Evolutionary conservation across 202 grass and related monocot species (phyloP).

Genomic region (Zizania palustris): DNA sequence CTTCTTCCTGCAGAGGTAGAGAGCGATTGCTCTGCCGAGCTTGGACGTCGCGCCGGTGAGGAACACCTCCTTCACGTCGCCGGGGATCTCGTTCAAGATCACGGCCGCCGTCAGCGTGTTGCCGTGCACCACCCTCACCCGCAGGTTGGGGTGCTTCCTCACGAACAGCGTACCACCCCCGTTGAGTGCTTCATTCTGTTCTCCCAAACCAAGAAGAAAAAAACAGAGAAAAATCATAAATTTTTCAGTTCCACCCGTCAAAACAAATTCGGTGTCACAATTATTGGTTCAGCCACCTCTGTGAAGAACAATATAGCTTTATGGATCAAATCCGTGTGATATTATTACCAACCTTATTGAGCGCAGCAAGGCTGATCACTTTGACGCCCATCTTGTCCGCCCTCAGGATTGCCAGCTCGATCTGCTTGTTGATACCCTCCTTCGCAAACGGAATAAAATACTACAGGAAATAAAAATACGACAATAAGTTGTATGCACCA

Average conservation of each 20-base stretch:
- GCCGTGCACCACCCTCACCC: conserved; percentile 84
- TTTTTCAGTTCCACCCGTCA: not conserved
- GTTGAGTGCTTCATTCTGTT: conserved; percentile 83
- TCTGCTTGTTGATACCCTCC: conserved; percentile 81
- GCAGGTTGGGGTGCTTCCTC: conserved; percentile 67
- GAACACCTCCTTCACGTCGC: conserved; percentile 69
- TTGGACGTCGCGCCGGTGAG: conserved; percentile 88
- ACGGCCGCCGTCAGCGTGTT: conserved; percentile 97
- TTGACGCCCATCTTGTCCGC: conserved; percentile 90
- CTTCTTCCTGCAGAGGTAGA: conserved; percentile 78
- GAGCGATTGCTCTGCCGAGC: conserved; percentile 82
- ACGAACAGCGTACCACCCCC: conserved; percentile 84
- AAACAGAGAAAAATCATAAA: not conserved
- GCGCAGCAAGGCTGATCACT: conserved; percentile 87
- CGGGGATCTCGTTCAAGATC: conserved; percentile 80
- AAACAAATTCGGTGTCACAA: not conserved
- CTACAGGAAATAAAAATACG: conserved; percentile 15
- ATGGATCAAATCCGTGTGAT: not conserved
- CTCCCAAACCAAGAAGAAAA: not conserved
- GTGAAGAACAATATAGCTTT: not conserved
- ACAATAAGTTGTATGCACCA: not conserved
- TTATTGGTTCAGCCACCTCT: not conserved
- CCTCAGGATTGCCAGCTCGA: conserved; percentile 84
- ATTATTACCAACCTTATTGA: conserved; percentile 67
- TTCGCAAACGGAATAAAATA: conserved; percentile 86